Base-by-base conservation (phyloP, 2,329 filamentous ascomycete genomes). In the Phialocephala subalpina region DNA sequence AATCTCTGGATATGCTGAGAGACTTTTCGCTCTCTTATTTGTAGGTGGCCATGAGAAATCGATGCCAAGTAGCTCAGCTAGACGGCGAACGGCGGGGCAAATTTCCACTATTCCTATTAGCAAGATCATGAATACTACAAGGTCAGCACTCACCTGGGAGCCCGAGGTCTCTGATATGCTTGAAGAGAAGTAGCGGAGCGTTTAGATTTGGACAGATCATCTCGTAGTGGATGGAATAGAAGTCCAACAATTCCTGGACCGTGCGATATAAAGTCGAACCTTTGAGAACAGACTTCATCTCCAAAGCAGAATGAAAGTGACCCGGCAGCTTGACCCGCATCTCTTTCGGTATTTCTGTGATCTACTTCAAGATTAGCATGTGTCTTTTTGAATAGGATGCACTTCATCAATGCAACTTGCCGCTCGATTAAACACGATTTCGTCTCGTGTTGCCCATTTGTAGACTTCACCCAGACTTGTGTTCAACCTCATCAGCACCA, bases 201-300 rank as follows among this genome's bases (percentile, higher is more conserved):
- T 97, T 97, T 16, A 97, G 77, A 0, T 89, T 81, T 1, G 95
- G 94, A 67, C 96, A 89, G 0, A 79, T 72, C 76, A 97, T 85
- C 16, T 86, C 87, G 73, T 93, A 93, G 63, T 92, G 89, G 27
- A 18, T 18, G 11, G 59, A 82, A 77, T 92, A 94, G 27, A 89
- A 87, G 16, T 87, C 78, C 2, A 88, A 82, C 57, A 94, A 76
- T 58, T 89, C 84, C 60, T 88, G 81, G 0, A 93, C 83, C 0
- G 86, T 82, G 42, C 81, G 79, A 70, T 97, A 92, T 12, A 98
- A 81, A 42, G 86, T 82, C 8, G 87, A 84, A 0, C 82, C 80
- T 71, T 82, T 72, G 71, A 89, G 75, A 12, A 80, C 76, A 74
- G 73, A 67, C 74, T 75, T 76, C 1, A 83, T 83, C 70, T 90